Base-by-base conservation (phyloP, 208 protist species). In the Wallacemonas sp. region DNA sequence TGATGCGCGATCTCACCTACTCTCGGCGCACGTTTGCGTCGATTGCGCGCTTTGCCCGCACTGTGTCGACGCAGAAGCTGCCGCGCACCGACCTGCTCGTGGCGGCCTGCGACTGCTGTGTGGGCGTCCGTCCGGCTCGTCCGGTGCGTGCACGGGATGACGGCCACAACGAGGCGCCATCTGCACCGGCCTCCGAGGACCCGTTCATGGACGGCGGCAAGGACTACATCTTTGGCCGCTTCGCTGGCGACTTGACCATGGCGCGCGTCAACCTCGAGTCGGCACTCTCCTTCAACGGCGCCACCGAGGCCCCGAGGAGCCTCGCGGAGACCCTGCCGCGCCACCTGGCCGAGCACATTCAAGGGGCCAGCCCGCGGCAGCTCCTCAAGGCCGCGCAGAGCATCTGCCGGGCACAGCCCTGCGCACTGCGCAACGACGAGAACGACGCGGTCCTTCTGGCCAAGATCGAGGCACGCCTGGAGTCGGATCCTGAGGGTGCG, bases 101-200 rank as follows among this genome's bases (percentile, higher is more conserved):
- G n/a, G 29, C 41, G 4, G 10, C 84, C 44, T 74, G 79, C 28
- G 80, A 86, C 54, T 83, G 76, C 57, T 63, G 48, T 44, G 63
- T 89, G n/a, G 85, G 85, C n/a, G 77, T 78, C 44, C 79, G 82
- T 23, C 82, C 76, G 23, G 66, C 77, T 26, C 82, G 84, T 26
- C 65, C 71, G n/a, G 28, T 55, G 5, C 50, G 62, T 10, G 66
- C 61, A 5, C 25, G 10, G 8, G 48, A 54, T 14, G 18, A 38
- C 45, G 50, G 18, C 57, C 16, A 23, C 28, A 7, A 32, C 57
- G 25, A 57, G n/a, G n/a, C n/a, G n/a, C n/a, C n/a, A n/a, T n/a
- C n/a, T n/a, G 49, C 49, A 28, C 52, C 52, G 16, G 31, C 31
- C 31, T 29, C 25, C 20, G 50, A 71, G 38, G 45, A 49, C 41